phyloP scores from a whole-genome alignment of 176 grass and related monocot species.

The Hordeum marinum region DNA sequence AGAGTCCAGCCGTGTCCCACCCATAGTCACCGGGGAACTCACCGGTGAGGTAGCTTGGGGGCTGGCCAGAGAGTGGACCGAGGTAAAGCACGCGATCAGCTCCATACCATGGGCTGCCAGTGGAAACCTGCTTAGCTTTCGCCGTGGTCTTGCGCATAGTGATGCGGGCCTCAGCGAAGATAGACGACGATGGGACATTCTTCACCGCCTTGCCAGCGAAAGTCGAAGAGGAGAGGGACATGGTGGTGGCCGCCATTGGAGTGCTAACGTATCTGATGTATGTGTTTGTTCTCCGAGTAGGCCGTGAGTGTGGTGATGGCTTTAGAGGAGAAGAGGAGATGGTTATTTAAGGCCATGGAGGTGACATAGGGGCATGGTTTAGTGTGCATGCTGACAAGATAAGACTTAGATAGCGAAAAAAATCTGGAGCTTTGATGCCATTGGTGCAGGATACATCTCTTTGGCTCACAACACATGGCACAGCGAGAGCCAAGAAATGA shows the following conservation, averaged over 20 bases:
- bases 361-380: no score
- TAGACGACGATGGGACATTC: no score
- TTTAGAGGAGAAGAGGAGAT: no score
- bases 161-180: conserved; percentile 40
- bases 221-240: conserved; percentile 58
- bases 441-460: no score
- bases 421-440: no score
- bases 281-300: no score
- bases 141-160: conserved; percentile 60
- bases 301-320: no score
- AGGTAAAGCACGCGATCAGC: conserved; percentile 72
- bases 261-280: not conserved
- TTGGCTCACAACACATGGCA: no score
- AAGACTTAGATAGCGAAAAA: no score
- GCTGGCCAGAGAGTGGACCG: conserved; percentile 69
- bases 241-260: conserved; percentile 42
- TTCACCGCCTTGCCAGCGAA: conserved; percentile 49
- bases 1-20: conserved; percentile 74
- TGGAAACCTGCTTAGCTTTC: conserved; percentile 38
- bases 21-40: conserved; percentile 93
- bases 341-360: no score
- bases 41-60: conserved; percentile 73
- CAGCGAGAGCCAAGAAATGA: no score
- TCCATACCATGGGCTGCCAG: conserved; percentile 87
- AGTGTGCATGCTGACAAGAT: no score